Evolutionary conservation across 2,329 filamentous ascomycete species (phyloP), one percentile per base, ranked within the genome.

Genomic region (Penicillium hesseltinei): DNA sequence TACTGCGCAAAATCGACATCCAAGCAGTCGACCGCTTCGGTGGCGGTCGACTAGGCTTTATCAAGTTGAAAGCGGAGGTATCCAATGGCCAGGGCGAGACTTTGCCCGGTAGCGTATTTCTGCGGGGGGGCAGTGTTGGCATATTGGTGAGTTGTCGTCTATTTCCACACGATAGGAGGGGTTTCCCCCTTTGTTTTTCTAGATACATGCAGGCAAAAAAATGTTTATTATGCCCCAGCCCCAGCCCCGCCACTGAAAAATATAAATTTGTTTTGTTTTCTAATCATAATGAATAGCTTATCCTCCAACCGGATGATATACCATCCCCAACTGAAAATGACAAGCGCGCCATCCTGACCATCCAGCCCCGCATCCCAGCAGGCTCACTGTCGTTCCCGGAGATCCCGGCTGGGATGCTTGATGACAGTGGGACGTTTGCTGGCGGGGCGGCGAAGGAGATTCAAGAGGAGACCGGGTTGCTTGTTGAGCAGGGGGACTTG

Each of bases 331-430:
- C 75, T 11, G 77, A 81, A 57, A 58, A 69, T 17, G 71, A 68
- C 8, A 82, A 82, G 64, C 71, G 80, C 48, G 81, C 80, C 4
- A 75, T 86, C 27, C 62, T 86, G 10, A 83, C 83, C 0, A 69
- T 84, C 4, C 84, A 86, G 60, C 83, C 83, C 11, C 80, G 84
- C 27, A 79, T 84, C 11, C 80, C 84, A 5, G 81, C 82, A 1
- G 82, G 80, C 0, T 82, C 79, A 1, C 74, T 86, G 4, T 72
- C 78, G 1, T 82, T 86, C 56, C 65, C 77, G 13, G 84, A 86
- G 66, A 78, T 86, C 9, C 84, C 84, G 2, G 84, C 84, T 0
- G 84, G 84, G 19, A 85, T 86, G 82, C 73, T 86, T 1, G 84
- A 86, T 61, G 81, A 81, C 58, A 73, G 71, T 38, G 79, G 80